These are phyloP conservation scores for Tolypocladium pustulatum DNA, from an alignment of 2,329 filamentous ascomycete species.

Conservation along the genomic window DNA sequence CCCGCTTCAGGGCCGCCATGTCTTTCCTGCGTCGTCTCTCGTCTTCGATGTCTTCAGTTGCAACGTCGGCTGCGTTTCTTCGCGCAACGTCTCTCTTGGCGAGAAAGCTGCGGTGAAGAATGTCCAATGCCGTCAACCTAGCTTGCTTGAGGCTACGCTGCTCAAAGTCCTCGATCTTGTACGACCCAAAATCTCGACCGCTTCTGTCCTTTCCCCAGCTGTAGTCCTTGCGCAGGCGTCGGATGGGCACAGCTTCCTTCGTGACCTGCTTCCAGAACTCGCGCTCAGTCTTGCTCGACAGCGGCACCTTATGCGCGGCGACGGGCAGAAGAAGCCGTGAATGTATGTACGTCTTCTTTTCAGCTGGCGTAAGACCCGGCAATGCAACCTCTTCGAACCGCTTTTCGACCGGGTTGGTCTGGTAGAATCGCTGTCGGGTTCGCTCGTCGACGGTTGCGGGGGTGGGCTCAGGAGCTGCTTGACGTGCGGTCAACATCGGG, in stretches of 20 bases:
- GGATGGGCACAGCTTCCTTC: conserved; percentile 40
- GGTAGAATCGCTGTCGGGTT: conserved; percentile 34
- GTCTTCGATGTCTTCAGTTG: conserved; percentile 29
- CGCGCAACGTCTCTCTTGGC: conserved; percentile 22
- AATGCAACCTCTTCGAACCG: conserved; percentile 33
- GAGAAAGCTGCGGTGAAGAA: conserved; percentile 34
- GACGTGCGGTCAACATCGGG: neutral
- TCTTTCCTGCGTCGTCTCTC: conserved; percentile 37
- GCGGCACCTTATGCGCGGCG: conserved; percentile 21
- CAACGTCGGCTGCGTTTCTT: conserved; percentile 13
- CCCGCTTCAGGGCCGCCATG: conserved; percentile 39
- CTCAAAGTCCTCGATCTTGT: conserved; percentile 34
- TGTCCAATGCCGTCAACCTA: conserved; percentile 30
- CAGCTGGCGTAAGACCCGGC: conserved; percentile 32
- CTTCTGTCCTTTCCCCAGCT: conserved; percentile 40
- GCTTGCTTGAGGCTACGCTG: conserved; percentile 29
- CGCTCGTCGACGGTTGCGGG: conserved; percentile 38
- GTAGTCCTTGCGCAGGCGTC: conserved; percentile 28
- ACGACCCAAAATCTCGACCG: conserved; percentile 38
- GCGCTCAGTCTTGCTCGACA: conserved; percentile 38
- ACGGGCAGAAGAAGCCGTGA: conserved; percentile 33
- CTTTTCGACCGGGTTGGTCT: conserved; percentile 38
- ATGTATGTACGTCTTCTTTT: conserved; percentile 39
- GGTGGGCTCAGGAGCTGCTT: conserved; percentile 19
- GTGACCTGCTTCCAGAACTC: conserved; percentile 48